Evolutionary conservation across 495 filamentous ascomycete species (phyloP), one percentile per base, ranked within the genome.

Genomic region (Hypomontagnella monticulosa): DNA sequence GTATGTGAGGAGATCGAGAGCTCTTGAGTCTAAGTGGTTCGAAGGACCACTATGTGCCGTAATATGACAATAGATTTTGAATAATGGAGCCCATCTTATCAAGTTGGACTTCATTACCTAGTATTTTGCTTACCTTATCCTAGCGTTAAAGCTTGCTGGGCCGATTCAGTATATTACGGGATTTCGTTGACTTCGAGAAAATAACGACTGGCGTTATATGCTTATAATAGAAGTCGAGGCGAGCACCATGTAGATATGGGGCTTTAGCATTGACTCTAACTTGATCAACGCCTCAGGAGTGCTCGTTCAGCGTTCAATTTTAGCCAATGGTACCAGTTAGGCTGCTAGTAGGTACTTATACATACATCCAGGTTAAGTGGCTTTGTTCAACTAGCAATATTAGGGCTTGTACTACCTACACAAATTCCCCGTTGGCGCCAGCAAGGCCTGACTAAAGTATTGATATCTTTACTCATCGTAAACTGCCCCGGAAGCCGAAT

Each of bases 1-100:
- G 53, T 68, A 63, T 56, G 49, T 60, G 59, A 63, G 57, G 47
- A 68, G 66, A 68, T 63, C 59, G 52, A 55, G 27, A 43, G 34
- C n/a, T 47, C 50, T 27, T 43, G 42, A 50, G 37, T 49, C 65
- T 60, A 41, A 62, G 30, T 63, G 55, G 48, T 23, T 42, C 14
- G 32, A 23, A 36, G 27, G 23, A 36, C 38, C 41, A 51, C 19
- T 34, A 20, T 27, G 36, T 55, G 9, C 58, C 16, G 42, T 32
- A 34, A 67, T 57, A 51, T 67, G 52, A 54, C 40, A 59, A 49
- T 47, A 47, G 36, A 49, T 48, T 55, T 46, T 54, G 20, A 59
- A 56, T 56, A 49, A 63, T 52, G 50, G 30, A 55, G 11, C 55
- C 20, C 55, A 44, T 41, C 49, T 50, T 63, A 49, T 40, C 47